Base-by-base conservation (phyloP, 305 asterid genomes). In the Fraxinus velutina region DNA sequence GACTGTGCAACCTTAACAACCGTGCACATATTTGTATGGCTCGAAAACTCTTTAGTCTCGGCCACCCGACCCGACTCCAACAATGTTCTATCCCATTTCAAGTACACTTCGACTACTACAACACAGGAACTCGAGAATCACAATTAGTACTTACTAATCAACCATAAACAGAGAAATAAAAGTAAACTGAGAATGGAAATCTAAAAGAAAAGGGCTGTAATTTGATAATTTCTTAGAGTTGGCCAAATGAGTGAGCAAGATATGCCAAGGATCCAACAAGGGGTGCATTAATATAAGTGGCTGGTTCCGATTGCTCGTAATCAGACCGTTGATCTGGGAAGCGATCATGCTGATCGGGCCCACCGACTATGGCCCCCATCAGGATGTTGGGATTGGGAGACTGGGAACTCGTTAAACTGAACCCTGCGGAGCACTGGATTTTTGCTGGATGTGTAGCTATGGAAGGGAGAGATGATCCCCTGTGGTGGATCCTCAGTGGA, bases 251-350 rank as follows among this genome's bases (percentile, higher is more conserved):
- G 92, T 96, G 99, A 4, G 99, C 97, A 52, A 96, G 90, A 78
- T 96, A 94, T 6, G 95, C 86, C 81, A 96, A 83, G 7, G 98
- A 75, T 37, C 99, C 99, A 71, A 96, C 97, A 2, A 96, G 89
- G 9, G 98, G 98, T 17, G 99, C 99, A 50, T 96, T 96, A 73
- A 94, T 94, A 86, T 96, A 96, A 2, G 99, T 96, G 13, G 99
- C 95, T 0, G 99, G 98, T 79, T 96, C 99, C 0, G 99, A 94
- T 79, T 94, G 98, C 89, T 92, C 97, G 55, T 96, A 96, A 72
- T 96, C 97, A 0, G 95, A 83, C 68, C 98, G 91, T 60, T 90
- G 85, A 70, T 96, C 98, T 0, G 98, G 97, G 89, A 96, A 94
- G 7, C 89, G 88, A 44, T 96, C 98, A 1, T 89, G 86, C 77